Conservation (phyloP, 768 basidiomycete species). For the Cyclocybe aegerita region DNA sequence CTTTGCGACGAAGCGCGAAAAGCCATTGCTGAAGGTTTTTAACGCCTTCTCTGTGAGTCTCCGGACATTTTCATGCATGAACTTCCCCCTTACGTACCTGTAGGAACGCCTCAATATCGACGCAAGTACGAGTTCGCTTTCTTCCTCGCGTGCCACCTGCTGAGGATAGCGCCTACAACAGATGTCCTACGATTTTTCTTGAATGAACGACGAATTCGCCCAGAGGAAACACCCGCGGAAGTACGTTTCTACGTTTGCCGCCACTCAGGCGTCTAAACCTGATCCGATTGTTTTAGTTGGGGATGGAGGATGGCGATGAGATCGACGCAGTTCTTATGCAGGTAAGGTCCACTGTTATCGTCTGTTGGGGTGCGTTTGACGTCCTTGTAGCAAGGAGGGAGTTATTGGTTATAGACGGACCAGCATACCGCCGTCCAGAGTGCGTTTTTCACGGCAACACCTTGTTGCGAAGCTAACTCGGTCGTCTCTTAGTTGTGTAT, state of each 20-base stretch:
- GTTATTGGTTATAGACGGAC: too few relatives aligned
- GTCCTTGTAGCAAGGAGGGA: too few relatives aligned
- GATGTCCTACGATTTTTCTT: slow-evolving; percentile 7
- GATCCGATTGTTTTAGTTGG: slow-evolving; percentile 29
- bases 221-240: slow-evolving; percentile 13
- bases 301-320: slow-evolving; percentile 60
- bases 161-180: not conserved
- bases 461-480: too few relatives aligned
- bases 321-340: slow-evolving; percentile 57
- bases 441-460: too few relatives aligned
- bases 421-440: too few relatives aligned
- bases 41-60: slow-evolving; percentile 19
- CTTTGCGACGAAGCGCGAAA: slow-evolving; percentile 16
- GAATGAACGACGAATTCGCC: slow-evolving; percentile 8
- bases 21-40: slow-evolving; percentile 18
- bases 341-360: slow-evolving; percentile 26
- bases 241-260: not conserved
- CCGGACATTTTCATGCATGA: not conserved
- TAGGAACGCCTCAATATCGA: slow-evolving; percentile 13
- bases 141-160: not conserved
- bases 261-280: not conserved
- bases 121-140: not conserved
- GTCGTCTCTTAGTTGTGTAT: too few relatives aligned
- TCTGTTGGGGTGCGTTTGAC: too few relatives aligned
- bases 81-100: not conserved